Evolutionary conservation across 805 yeast species (phyloP).

Genomic region (Lipomyces lipofer): DNA sequence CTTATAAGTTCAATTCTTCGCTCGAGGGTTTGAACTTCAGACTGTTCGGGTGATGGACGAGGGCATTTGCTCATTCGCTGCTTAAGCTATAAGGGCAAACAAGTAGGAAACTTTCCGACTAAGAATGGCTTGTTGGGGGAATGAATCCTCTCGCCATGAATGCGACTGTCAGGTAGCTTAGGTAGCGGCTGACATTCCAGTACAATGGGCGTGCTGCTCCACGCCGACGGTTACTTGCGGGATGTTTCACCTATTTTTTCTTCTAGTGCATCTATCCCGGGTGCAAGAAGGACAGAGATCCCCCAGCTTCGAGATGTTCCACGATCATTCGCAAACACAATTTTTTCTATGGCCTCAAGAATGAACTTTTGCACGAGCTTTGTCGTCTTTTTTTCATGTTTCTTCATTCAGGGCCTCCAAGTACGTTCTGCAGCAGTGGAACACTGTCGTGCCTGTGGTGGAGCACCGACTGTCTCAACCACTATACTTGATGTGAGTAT

Average conservation of each 20-base stretch:
- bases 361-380: background rate
- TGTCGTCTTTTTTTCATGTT: background rate
- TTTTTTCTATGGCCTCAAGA: too few relatives aligned
- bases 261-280: background rate
- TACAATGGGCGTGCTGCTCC: background rate
- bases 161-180: too few relatives aligned
- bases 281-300: background rate
- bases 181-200: background rate
- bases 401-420: background rate
- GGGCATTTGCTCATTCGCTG: too few relatives aligned
- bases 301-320: background rate
- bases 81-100: too few relatives aligned
- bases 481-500: background rate
- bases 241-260: background rate
- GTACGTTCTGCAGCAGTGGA: background rate
- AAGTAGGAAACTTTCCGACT: too few relatives aligned
- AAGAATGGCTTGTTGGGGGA: too few relatives aligned
- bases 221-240: too few relatives aligned
- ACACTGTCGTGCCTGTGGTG: background rate
- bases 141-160: too few relatives aligned
- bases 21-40: too few relatives aligned
- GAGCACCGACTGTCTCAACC: background rate
- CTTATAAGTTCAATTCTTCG: too few relatives aligned
- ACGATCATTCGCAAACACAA: background rate
- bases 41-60: too few relatives aligned